Base-by-base conservation (phyloP, 2,329 filamentous ascomycete genomes). In the Ophiostoma sp. region DNA sequence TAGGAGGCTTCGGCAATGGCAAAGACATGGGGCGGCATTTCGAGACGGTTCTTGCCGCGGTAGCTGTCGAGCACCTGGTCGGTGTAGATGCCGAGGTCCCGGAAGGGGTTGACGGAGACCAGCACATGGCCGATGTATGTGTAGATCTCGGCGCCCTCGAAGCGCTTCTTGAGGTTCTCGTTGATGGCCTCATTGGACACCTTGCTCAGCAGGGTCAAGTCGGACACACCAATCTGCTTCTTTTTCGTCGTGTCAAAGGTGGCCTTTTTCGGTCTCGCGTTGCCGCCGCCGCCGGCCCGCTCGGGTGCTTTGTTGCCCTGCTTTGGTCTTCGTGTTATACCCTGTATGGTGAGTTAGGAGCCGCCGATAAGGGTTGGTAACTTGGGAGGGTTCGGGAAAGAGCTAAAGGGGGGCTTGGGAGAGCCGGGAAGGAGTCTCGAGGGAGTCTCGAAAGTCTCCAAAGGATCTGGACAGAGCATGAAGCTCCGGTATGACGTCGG, bases 141-240 rank as follows among this genome's bases (percentile, higher is more conserved):
- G 83, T 99, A 99, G 79, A 99, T 99, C 82, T 99, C 94, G 80
- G 86, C 90, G 85, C 94, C 94, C 79, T 98, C 93, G 81, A 99
- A 99, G 73, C 95, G 89, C 84, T 98, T 96, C 85, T 97, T 97
- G 80, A 99, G 80, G 80, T 99, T 99, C 71, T 98, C 95, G 83
- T 99, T 99, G 84, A 99, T 99, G 72, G 94, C 94, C 80, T 99
- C 95, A 80, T 99, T 98, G 75, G 94, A 97, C 74, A 99, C 96
- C 81, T 98, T 98, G 85, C 94, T 97, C 78, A 99, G 90, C 76
- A 99, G 85, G 4, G 95, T 99, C 79, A 99, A 86, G 84, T 99
- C 95, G 70, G 95, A 97, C 69, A 99, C 95, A 75, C 95, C 95
- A 76, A 99, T 95, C 81, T 99, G 94, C 87, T 97, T 98, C 89